Percentiles rank a stretch among this genome's conserved stretches.
phyloP scores from a whole-genome alignment of 1,284 basidiomycete species.

The Irpex rosettiformis region DNA sequence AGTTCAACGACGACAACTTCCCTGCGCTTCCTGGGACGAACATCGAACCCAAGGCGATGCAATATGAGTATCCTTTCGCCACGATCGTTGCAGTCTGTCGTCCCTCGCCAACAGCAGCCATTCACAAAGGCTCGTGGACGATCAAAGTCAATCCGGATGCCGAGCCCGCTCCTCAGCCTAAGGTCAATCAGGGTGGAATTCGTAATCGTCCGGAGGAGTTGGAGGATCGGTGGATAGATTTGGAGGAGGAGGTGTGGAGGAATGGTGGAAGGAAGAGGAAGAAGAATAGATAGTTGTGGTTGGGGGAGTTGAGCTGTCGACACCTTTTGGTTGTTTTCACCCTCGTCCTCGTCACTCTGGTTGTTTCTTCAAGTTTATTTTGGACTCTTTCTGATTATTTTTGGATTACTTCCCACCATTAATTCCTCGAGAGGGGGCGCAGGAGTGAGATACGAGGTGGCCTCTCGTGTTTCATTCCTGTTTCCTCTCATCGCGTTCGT shows the following conservation, averaged over 20 bases:
- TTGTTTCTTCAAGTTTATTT: not conserved
- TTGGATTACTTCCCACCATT: no score
- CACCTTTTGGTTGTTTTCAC: not conserved
- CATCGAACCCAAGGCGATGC: not conserved
- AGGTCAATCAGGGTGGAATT: not conserved
- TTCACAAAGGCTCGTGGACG: not conserved
- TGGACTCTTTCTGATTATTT: not conserved
- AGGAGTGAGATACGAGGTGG: not conserved
- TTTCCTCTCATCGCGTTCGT: no score
- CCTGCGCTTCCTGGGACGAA: not conserved
- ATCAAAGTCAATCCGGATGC: not conserved
- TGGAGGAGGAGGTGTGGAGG: not conserved
- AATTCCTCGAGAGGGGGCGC: not conserved
- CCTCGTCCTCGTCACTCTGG: not conserved
- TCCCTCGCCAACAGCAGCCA: not conserved
- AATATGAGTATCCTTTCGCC: not conserved
- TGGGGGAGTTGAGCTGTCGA: not conserved
- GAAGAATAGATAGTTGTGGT: not conserved
- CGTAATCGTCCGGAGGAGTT: not conserved
- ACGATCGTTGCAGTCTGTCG: not conserved
- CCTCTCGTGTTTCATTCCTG: not conserved
- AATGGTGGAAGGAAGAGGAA: not conserved
- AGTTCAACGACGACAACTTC: not conserved
- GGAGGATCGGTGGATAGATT: not conserved
- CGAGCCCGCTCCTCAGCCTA: not conserved